phyloP scores from a whole-genome alignment of 2,329 filamentous ascomycete genomes.

The Xylariaceae sp. region DNA sequence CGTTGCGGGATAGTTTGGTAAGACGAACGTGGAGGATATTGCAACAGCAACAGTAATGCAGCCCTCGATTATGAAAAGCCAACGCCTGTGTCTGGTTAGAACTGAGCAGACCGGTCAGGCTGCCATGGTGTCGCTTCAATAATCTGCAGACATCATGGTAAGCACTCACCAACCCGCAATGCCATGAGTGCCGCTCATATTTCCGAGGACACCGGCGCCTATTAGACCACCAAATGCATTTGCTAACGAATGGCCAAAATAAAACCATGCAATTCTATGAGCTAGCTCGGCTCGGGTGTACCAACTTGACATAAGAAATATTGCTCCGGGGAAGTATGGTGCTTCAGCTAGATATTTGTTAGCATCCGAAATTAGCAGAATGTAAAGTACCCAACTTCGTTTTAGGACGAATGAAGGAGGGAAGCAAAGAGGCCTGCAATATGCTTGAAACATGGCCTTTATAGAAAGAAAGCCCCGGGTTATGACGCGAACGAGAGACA shows the following conservation, averaged over 20 bases:
- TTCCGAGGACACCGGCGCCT: constrained; percentile 51
- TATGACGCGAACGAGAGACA: background rate
- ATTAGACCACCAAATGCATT: constrained; percentile 56
- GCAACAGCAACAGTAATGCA: constrained; percentile 44
- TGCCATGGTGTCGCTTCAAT: background rate
- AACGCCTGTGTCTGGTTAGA: constrained; percentile 30
- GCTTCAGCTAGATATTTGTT: constrained; percentile 44
- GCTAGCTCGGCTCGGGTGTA: constrained; percentile 48
- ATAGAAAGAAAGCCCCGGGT: background rate
- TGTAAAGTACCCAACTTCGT: too few species aligned
- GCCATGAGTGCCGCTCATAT: constrained; percentile 42
- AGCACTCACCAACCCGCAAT: constrained; percentile 41
- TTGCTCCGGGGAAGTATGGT: constrained; percentile 53
- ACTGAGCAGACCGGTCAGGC: background rate
- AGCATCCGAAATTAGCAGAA: too few species aligned
- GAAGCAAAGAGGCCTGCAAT: background rate
- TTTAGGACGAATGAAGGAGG: background rate
- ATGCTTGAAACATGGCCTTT: background rate
- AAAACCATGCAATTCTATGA: constrained; percentile 50
- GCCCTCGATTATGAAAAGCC: constrained; percentile 46
- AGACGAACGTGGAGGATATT: constrained; percentile 38
- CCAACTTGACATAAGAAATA: constrained; percentile 52
- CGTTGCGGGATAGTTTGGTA: constrained; percentile 58
- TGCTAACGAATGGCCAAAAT: constrained; percentile 49
- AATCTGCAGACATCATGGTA: background rate